Percentiles rank a stretch among this genome's conserved stretches.
These are phyloP conservation scores for Plantago rigida DNA, from an alignment of 305 asterid genomes.

Conservation along the genomic window DNA sequence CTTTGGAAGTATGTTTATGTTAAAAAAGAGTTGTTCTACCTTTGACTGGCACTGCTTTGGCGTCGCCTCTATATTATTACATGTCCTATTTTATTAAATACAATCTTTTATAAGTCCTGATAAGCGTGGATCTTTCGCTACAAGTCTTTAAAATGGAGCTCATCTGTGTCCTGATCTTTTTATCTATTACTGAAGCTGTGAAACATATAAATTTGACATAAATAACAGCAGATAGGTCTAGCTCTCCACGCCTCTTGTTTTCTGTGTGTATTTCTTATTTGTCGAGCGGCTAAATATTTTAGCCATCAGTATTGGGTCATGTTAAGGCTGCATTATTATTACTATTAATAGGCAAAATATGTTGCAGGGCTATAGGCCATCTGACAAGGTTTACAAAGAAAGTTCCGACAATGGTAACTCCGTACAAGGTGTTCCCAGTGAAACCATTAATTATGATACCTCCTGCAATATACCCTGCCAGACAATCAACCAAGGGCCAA, in stretches of 20 bases:
- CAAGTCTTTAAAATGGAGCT: slow-evolving; percentile 1
- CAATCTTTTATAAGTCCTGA: background rate
- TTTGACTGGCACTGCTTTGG: background rate
- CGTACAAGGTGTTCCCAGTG: slow-evolving; percentile 35
- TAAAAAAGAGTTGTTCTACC: background rate
- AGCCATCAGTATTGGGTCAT: slow-evolving; percentile 14
- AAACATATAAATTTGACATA: slow-evolving; percentile 1
- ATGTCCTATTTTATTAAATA: background rate
- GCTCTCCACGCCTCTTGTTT: background rate
- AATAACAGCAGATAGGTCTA: slow-evolving; percentile 5
- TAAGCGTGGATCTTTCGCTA: background rate
- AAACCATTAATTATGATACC: slow-evolving; percentile 25
- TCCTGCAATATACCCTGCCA: slow-evolving; percentile 32
- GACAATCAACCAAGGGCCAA: slow-evolving; percentile 26
- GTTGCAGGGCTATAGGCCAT: slow-evolving; percentile 43
- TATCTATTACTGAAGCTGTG: background rate
- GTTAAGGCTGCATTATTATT: slow-evolving; percentile 8
- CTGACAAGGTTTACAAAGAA: slow-evolving; percentile 32
- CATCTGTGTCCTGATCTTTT: background rate
- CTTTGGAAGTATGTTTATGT: slow-evolving; percentile 6
- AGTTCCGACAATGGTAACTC: slow-evolving; percentile 33
- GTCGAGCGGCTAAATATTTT: slow-evolving; percentile 6
- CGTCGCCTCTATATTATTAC: background rate
- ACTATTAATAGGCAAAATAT: slow-evolving; percentile 17
- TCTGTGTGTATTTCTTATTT: background rate